Evolutionary conservation across 2,329 filamentous ascomycete species (phyloP), one percentile per base, ranked within the genome.

Genomic region (Aspergillus alliaceus): DNA sequence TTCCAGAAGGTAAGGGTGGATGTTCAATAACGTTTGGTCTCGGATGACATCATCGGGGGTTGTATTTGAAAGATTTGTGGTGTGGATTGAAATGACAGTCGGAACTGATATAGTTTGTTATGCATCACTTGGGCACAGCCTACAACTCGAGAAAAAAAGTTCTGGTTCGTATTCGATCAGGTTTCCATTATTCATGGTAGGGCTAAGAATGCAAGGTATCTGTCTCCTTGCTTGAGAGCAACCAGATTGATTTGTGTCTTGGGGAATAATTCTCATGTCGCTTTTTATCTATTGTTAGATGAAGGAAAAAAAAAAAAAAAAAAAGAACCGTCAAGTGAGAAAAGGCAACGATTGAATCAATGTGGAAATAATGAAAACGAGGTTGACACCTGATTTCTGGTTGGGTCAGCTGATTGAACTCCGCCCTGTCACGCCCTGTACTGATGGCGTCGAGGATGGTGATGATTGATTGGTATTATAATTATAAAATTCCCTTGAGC

Each of bases 111-210:
- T n/a, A n/a, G n/a, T n/a, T n/a, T n/a, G n/a, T n/a, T n/a, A n/a
- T n/a, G n/a, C n/a, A n/a, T n/a, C n/a, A n/a, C n/a, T n/a, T n/a
- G n/a, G n/a, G n/a, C n/a, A n/a, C n/a, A n/a, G n/a, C n/a, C n/a
- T n/a, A n/a, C n/a, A n/a, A n/a, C n/a, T n/a, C n/a, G n/a, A n/a
- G n/a, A n/a, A n/a, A n/a, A n/a, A n/a, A 24, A 42, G 22, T 12
- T 27, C 12, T 25, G 12, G 15, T 42, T 42, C 22, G 39, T 42
- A 22, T 27, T 42, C 3, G 5, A 14, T 42, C 14, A 15, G 24
- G 50, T 51, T 53, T 47, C 53, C 61, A 61, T 44, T 44, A 8
- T n/a, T 44, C 40, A 7, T n/a, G 15, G 27, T 7, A 25, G 24
- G 27, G 24, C 40, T 15, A 27, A 44, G 40, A 27, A 44, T 44